A percentile compares a stretch with the other conserved stretches of the same genome.
phyloP scores from a whole-genome alignment of 2,329 filamentous ascomycete species.

The Cladosporium austrohemisphaericum region DNA sequence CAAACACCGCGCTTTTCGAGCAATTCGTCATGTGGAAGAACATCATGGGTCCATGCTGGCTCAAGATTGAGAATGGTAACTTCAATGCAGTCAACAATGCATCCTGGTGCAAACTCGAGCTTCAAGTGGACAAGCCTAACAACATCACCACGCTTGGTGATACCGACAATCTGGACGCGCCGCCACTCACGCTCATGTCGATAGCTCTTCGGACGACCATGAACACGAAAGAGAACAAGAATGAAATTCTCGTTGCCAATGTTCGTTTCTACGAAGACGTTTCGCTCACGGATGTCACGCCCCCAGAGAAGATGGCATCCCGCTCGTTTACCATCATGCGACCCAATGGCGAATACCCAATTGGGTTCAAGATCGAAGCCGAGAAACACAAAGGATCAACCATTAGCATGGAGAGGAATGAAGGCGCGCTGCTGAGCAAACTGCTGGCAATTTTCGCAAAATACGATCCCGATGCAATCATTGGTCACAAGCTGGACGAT shows the following conservation, averaged over 20 bases:
- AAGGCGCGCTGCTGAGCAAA: conserved; percentile 78
- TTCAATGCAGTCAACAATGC: conserved; percentile 83
- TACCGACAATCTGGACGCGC: conserved; percentile 74
- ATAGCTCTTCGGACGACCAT: conserved; percentile 81
- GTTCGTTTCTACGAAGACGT: conserved; percentile 91
- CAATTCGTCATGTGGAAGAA: conserved; percentile 99
- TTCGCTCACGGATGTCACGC: conserved; percentile 78
- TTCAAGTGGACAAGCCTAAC: conserved; percentile 73
- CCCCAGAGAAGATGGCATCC: conserved; percentile 82
- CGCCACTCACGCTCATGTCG: conserved; percentile 94
- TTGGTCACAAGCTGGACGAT: conserved; percentile 95
- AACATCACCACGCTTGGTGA: conserved; percentile 70
- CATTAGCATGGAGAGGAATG: conserved; percentile 76
- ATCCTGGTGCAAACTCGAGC: conserved; percentile 95
- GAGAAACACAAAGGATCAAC: conserved; percentile 67
- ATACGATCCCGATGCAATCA: conserved; percentile 86
- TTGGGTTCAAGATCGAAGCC: conserved; percentile 78
- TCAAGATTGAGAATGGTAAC: conserved; percentile 82
- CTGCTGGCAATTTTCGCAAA: conserved; percentile 85
- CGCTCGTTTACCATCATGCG: conserved; percentile 90
- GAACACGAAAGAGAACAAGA: conserved; percentile 90
- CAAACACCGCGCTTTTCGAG: conserved; percentile 90
- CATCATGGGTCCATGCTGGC: conserved; percentile 98
- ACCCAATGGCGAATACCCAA: conserved; percentile 73
- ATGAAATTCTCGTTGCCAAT: conserved; percentile 89